Evolutionary conservation across 331 rosid genomes (phyloP), one percentile per base, ranked within the genome.

Genomic region (Saraca asoca): DNA sequence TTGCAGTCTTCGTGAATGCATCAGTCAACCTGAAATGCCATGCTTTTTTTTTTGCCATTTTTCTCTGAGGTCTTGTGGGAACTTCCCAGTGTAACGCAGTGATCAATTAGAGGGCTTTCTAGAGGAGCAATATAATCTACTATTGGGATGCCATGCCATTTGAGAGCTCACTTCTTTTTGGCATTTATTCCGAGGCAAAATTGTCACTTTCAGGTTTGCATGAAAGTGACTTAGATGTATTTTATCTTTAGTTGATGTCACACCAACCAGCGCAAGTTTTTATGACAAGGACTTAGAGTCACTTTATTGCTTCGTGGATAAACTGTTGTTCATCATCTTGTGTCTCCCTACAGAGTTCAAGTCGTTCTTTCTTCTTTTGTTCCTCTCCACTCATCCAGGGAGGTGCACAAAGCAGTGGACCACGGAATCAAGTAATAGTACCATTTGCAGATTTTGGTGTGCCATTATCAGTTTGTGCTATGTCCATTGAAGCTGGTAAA

Each of bases 71-170:
- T 39, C 67, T 44, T 44, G 9, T n/a, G n/a, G n/a, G n/a, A n/a
- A n/a, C n/a, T n/a, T n/a, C n/a, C n/a, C 49, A 53, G 37, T 69
- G 43, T 59, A 69, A 78, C 64, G 62, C 52, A 68, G 75, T 52
- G 66, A 61, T 49, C 20, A 64, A 71, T 90, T 66, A 88, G 73
- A 78, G 97, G 98, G 75, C 91, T 93, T 62, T 93, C 90, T 78
- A 85, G 96, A 75, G 97, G 98, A 63, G 97, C 98, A 39, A 90
- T 95, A 20, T 77, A 97, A 60, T 93, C 97, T 78, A 90, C 90
- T 64, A 46, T 88, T 55, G 98, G 98, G 80, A 75, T 93, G 78
- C 85, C 98, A 78, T 85, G n/a, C n/a, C n/a, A n/a, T n/a, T 88
- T 55, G 97, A 93, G 82, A 87, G 98, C 73, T 85, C 97, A 29